Evolutionary conservation across 495 filamentous ascomycete genomes (phyloP).

Genomic region (Lichenothelia convexa): DNA sequence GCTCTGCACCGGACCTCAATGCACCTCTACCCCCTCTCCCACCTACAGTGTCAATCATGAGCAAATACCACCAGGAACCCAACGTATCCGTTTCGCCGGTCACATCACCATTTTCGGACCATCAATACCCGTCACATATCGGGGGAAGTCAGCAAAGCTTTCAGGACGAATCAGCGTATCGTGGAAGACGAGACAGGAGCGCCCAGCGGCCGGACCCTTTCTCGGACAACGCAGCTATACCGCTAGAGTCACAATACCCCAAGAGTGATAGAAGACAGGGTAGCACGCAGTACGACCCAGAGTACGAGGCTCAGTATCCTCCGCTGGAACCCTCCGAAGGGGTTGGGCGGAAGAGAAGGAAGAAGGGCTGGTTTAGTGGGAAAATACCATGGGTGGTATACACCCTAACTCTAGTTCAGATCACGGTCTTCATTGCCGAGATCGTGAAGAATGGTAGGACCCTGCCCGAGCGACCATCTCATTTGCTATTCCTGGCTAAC

Average conservation of each 20-base stretch:
- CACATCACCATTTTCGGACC: slow-evolving; percentile 40
- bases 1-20: slow-evolving; percentile 17
- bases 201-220: slow-evolving; percentile 27
- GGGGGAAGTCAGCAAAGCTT: slow-evolving; percentile 26
- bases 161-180: slow-evolving; percentile 36
- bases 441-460: slow-evolving; percentile 60
- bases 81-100: slow-evolving; percentile 3
- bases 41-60: slow-evolving; percentile 7
- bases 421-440: slow-evolving; percentile 80
- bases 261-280: slow-evolving; percentile 15
- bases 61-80: slow-evolving; percentile 1
- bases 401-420: slow-evolving; percentile 54
- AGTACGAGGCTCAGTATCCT: slow-evolving; percentile 12
- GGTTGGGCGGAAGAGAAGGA: slow-evolving; percentile 21
- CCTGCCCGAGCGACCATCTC: background rate
- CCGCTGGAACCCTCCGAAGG: slow-evolving; percentile 3
- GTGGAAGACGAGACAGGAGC: slow-evolving; percentile 27
- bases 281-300: slow-evolving; percentile 12
- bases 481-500: slow-evolving; percentile 13
- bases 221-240: slow-evolving; percentile 51
- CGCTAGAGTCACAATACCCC: slow-evolving; percentile 21
- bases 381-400: slow-evolving; percentile 72
- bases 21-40: slow-evolving; percentile 27
- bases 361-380: slow-evolving; percentile 35
- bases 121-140: slow-evolving; percentile 38